phyloP scores from a whole-genome alignment of 352 stramenopile species.

The Phytophthora colocasiae region DNA sequence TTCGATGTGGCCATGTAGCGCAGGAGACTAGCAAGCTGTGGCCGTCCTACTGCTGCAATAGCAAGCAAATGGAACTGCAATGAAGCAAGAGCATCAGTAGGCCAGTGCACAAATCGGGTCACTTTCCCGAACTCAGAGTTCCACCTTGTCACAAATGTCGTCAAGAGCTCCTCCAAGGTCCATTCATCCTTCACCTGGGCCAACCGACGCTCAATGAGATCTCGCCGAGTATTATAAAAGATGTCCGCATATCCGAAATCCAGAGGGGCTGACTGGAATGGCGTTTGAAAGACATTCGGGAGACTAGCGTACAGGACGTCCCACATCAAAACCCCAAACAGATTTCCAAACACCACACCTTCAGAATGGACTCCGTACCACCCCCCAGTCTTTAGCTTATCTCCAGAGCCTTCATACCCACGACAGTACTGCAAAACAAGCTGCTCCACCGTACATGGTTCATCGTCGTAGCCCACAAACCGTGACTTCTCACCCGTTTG shows the following conservation, averaged over 20 bases:
- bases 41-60: slow-evolving; percentile 54
- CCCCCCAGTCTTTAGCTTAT: slow-evolving; percentile 34
- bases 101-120: slow-evolving; percentile 73
- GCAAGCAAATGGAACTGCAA: slow-evolving; percentile 65
- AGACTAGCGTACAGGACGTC: slow-evolving; percentile 84
- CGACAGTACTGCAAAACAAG: slow-evolving; percentile 85
- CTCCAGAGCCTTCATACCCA: slow-evolving; percentile 24
- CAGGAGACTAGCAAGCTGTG: slow-evolving; percentile 50
- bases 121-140: slow-evolving; percentile 55
- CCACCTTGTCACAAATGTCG: slow-evolving; percentile 47
- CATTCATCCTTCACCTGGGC: slow-evolving; percentile 46
- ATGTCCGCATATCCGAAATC: slow-evolving; percentile 73
- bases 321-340: slow-evolving; percentile 92
- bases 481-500: slow-evolving; percentile 81
- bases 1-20: slow-evolving; percentile 74
- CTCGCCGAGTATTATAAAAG: slow-evolving; percentile 55
- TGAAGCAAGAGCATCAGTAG: slow-evolving; percentile 33
- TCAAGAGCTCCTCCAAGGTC: slow-evolving; percentile 56
- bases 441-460: slow-evolving; percentile 85
- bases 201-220: slow-evolving; percentile 56
- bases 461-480: slow-evolving; percentile 90
- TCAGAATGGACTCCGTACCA: slow-evolving; percentile 92
- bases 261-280: slow-evolving; percentile 73
- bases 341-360: slow-evolving; percentile 65
- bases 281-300: slow-evolving; percentile 88